Evolutionary conservation across 306 rosid species (phyloP).

Genomic region (Vachellia pachyceras): DNA sequence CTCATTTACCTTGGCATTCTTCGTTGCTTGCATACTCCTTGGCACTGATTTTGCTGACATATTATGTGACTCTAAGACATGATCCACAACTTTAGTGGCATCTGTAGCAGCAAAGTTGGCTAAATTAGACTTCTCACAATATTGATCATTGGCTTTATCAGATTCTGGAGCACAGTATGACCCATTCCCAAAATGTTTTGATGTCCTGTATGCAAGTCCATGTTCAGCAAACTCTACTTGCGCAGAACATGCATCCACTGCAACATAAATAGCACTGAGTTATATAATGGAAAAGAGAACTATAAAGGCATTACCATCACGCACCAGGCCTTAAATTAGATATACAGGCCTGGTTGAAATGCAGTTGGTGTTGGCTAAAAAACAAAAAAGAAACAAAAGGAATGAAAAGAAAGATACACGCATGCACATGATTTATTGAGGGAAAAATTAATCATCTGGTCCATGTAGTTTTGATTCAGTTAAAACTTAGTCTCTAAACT

Average conservation of each 20-base stretch:
- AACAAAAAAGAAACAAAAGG: neutral
- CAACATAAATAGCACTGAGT: constrained; percentile 35
- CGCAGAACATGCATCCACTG: constrained; percentile 39
- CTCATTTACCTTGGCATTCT: constrained; percentile 66
- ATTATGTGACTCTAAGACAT: constrained; percentile 46
- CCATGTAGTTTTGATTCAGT: neutral
- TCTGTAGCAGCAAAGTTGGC: constrained; percentile 48
- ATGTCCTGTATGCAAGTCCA: constrained; percentile 36
- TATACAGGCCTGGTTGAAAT: neutral
- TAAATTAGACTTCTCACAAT: constrained; percentile 51
- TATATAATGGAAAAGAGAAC: constrained; percentile 25
- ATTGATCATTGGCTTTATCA: constrained; percentile 42
- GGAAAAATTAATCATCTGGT: neutral
- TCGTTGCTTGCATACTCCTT: constrained; percentile 54
- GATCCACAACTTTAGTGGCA: constrained; percentile 49
- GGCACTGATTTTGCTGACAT: constrained; percentile 45
- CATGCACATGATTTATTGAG: neutral
- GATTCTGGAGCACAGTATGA: constrained; percentile 44
- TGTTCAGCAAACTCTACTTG: constrained; percentile 45
- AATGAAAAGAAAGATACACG: neutral
- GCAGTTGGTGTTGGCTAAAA: neutral
- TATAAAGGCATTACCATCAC: constrained; percentile 25
- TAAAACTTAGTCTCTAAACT: neutral
- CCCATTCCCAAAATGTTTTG: constrained; percentile 41
- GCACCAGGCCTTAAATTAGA: constrained; percentile 1